Conservation (phyloP, 2,329 filamentous ascomycete species). For the Fusarium sororula region DNA sequence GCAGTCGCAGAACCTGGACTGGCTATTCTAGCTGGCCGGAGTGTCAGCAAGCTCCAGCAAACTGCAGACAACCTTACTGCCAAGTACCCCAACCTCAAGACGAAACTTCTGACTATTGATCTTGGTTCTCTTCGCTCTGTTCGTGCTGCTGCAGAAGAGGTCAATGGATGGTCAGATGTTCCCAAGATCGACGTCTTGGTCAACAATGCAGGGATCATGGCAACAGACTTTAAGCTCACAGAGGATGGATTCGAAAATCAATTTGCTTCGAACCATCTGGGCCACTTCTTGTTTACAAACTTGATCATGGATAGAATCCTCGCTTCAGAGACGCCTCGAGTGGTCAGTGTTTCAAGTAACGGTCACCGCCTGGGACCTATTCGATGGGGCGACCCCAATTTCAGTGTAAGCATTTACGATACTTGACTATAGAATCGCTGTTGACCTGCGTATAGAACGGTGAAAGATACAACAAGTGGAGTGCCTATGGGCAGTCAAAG, state of each 20-base stretch:
- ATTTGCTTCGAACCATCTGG: slow-evolving; percentile 11
- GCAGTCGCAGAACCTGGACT: background rate
- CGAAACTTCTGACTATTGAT: background rate
- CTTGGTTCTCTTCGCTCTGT: slow-evolving; percentile 1
- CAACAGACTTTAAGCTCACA: slow-evolving; percentile 4
- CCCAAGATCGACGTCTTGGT: slow-evolving; percentile 2
- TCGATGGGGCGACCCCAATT: slow-evolving; percentile 8
- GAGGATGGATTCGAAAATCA: slow-evolving; percentile 8
- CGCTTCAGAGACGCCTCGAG: background rate
- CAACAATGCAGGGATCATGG: slow-evolving; percentile 12
- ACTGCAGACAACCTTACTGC: background rate
- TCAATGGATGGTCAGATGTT: background rate
- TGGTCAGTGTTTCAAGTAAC: slow-evolving; percentile 9
- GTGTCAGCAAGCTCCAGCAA: background rate
- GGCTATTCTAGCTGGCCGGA: slow-evolving; percentile 3
- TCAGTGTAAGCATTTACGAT: background rate
- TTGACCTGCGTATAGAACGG: background rate
- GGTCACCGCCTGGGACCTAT: slow-evolving; percentile 5
- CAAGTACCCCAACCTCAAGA: background rate
- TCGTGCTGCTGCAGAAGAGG: background rate
- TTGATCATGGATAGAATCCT: background rate
- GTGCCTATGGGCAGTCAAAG: slow-evolving; percentile 17
- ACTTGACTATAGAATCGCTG: accelerated
- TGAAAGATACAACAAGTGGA: slow-evolving; percentile 7
- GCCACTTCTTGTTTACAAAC: slow-evolving; percentile 17